A percentile compares a stretch with the other conserved stretches of the same genome.
Conservation (phyloP, 2,329 filamentous ascomycete species). For the Trichothecium sympodiale region DNA sequence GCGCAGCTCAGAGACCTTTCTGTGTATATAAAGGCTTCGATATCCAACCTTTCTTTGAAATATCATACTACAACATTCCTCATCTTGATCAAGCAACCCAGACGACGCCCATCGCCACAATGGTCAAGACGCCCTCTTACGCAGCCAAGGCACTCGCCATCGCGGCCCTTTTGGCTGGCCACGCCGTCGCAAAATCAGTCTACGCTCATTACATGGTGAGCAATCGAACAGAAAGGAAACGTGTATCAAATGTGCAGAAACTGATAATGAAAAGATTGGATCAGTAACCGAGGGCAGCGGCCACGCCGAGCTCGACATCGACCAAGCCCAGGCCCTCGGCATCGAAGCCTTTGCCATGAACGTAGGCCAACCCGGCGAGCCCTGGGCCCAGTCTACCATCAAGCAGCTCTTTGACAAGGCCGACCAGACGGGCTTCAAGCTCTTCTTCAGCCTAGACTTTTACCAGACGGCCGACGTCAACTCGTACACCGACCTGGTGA, state of each 20-base stretch:
- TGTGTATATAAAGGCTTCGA: too few relatives aligned
- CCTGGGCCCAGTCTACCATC: conserved; percentile 3
- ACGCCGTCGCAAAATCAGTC: conserved; percentile 2
- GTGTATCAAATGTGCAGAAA: background rate
- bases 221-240: background rate
- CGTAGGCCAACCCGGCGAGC: conserved; percentile 9
- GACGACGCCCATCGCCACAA: too few relatives aligned
- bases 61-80: too few relatives aligned
- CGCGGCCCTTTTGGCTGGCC: background rate
- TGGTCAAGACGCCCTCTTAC: too few relatives aligned
- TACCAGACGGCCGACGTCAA: conserved; percentile 3
- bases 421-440: conserved; percentile 5
- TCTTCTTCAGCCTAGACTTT: conserved; percentile 9
- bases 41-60: too few relatives aligned
- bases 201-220: conserved; percentile 8
- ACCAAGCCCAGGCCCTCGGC: conserved; percentile 10
- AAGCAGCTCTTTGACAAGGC: conserved; percentile 5
- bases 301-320: conserved; percentile 9
- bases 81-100: too few relatives aligned
- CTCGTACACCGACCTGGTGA: conserved; percentile 2
- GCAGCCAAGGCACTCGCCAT: too few relatives aligned
- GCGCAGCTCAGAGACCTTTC: too few relatives aligned
- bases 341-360: conserved; percentile 20
- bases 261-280: conserved; percentile 2
- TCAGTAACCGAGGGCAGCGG: conserved; percentile 1